Evolutionary conservation across 129 eudicot species (phyloP).

Genomic region (Sambucus nigra): DNA sequence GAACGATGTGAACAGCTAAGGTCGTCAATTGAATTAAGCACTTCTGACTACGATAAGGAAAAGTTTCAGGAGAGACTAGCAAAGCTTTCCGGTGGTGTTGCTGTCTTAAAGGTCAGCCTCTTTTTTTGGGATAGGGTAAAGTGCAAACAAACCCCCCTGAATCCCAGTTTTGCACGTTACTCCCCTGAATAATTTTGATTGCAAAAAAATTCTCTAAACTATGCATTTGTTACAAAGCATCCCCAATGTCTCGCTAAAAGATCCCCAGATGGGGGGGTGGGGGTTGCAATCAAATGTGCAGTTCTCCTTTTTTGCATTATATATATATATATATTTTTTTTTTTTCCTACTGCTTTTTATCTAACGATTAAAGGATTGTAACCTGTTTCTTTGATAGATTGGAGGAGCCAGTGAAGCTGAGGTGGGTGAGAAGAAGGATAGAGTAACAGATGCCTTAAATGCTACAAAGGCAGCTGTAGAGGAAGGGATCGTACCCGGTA

Average conservation of each 20-base stretch:
- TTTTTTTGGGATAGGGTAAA: slow-evolving; percentile 6
- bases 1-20: slow-evolving; percentile 70
- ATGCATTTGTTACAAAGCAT: too few relatives aligned
- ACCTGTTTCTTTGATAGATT: slow-evolving; percentile 23
- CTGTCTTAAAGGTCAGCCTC: slow-evolving; percentile 50
- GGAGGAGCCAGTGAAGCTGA: slow-evolving; percentile 84
- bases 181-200: too few relatives aligned
- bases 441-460: slow-evolving; percentile 79
- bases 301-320: too few relatives aligned
- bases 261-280: too few relatives aligned
- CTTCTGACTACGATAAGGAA: slow-evolving; percentile 66
- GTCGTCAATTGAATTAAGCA: slow-evolving; percentile 49
- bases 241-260: too few relatives aligned
- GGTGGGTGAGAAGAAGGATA: slow-evolving; percentile 67
- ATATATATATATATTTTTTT: too few relatives aligned
- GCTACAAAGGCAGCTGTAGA: slow-evolving; percentile 87
- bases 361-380: too few relatives aligned
- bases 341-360: too few relatives aligned
- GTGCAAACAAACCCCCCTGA: too few relatives aligned
- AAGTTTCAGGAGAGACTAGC: slow-evolving; percentile 63
- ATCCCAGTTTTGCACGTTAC: too few relatives aligned
- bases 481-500: slow-evolving; percentile 78
- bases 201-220: too few relatives aligned
- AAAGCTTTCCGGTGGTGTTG: slow-evolving; percentile 74
- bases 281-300: too few relatives aligned